Base-by-base conservation (phyloP, 495 filamentous ascomycete genomes). In the Amphirosellinia nigrospora region DNA sequence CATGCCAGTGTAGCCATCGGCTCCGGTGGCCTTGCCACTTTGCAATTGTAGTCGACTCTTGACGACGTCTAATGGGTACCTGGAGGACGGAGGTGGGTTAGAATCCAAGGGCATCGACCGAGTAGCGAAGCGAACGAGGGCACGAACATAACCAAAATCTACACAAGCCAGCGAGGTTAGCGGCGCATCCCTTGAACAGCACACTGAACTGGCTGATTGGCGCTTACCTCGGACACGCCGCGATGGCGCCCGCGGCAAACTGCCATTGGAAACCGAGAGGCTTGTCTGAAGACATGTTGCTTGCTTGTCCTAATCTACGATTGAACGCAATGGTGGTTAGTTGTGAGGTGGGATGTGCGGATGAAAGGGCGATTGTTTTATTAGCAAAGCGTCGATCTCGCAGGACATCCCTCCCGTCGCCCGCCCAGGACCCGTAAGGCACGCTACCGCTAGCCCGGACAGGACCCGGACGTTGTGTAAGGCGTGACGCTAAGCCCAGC, bases 51-150 rank as follows among this genome's bases (percentile, higher is more conserved):
- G 91, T 89, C 96, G 86, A 61, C 96, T 99, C 86, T 99, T 99
- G 76, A 99, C 93, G 53, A 98, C 95, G 81, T 99, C 96, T 75
- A 99, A 85, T 74, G 96, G 96, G 86, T 99, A 99, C 96, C 94
- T 98, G 62, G 55, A 62, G 15, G 43, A 39, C 48, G n/a, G 46
- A n/a, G 30, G n/a, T 1, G 48, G 36, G 39, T 70, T 70, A 70
- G 60, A 50, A 58, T 48, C 16, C 38, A 3, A 41, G 39, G 36
- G 3, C 41, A 38, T 46, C 16, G 48, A 39, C n/a, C 68, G 68
- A 38, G 48, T 15, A 69, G 19, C 6, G 53, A 11, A 48, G 61
- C 70, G 39, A 13, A 38, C 9, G 53, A 50, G 64, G 53, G 64
- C 46, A 75, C 84, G 73, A 87, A 96, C 93, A 96, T 96, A 52